Percentiles rank a stretch among this genome's conserved stretches.
Evolutionary conservation across 2,329 filamentous ascomycete genomes (phyloP).

Genomic region (Xylaria sp.): DNA sequence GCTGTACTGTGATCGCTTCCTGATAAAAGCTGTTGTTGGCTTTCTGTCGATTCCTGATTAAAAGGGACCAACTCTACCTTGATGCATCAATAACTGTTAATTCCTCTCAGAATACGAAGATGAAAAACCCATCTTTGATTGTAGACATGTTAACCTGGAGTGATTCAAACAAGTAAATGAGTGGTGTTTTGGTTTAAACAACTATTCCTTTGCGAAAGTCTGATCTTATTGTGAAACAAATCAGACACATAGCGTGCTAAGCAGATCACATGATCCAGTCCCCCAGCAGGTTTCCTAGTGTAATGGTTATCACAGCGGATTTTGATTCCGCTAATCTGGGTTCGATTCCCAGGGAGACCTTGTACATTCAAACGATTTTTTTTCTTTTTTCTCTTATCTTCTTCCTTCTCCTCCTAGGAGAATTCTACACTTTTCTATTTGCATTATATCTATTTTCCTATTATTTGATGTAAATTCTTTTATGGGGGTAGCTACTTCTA

Average conservation of each 20-base stretch:
- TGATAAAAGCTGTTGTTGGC: background rate
- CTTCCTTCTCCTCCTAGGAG: too few species aligned
- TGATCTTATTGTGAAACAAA: background rate
- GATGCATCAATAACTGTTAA: background rate
- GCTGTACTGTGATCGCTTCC: background rate
- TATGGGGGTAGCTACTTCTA: background rate
- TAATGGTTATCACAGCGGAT: slow-evolving; percentile 43
- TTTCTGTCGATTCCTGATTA: background rate
- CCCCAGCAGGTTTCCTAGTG: slow-evolving; percentile 34
- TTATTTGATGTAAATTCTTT: background rate
- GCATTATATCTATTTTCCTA: background rate
- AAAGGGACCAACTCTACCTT: background rate
- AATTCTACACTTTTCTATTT: too few species aligned
- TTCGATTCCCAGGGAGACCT: slow-evolving; percentile 42
- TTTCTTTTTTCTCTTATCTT: too few species aligned
- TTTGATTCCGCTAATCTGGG: slow-evolving; percentile 42
- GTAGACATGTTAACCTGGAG: background rate
- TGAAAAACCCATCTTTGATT: background rate
- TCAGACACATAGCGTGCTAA: background rate
- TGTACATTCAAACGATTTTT: too few species aligned
- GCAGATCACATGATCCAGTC: slow-evolving; percentile 18
- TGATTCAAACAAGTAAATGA: background rate
- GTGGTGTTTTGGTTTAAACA: too few species aligned
- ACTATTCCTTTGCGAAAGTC: background rate
- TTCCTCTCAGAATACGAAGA: background rate